Evolutionary conservation across 805 yeast genomes (phyloP), one percentile per base, ranked within the genome.

Genomic region (Saccharomyces paradoxus): DNA sequence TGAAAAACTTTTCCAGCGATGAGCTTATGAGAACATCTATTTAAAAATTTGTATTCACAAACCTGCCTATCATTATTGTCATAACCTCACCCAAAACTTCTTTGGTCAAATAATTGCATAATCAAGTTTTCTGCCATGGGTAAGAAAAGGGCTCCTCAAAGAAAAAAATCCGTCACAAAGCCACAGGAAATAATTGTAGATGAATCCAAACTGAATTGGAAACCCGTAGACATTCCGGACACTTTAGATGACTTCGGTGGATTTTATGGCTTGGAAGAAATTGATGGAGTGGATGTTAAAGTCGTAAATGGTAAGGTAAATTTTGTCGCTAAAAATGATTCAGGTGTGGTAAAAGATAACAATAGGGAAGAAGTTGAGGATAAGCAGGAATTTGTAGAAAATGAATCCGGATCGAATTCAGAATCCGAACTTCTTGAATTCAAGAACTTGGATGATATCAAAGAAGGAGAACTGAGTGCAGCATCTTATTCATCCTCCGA

Each of bases 241-340:
- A 84, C 89, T 27, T 71, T 88, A 50, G 96, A 84, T 56, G 96
- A 89, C 69, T 88, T 86, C 65, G 91, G 87, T 60, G 97, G 97
- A 0, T 86, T 91, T 63, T 89, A 84, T 67, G 99, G 97, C 0
- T 73, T 94, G 37, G 99, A 92, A 68, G 98, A 92, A 67, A 78
- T 94, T 51, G 97, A 89, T 55, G 97, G 97, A 48, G 97, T 92
- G 32, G 91, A 80, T 63, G 91, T 92, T 6, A 82, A 87, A 56
- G 77, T 83, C 53, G 80, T 82, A 1, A 75, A 87, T 57, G 96
- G 96, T 13, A 72, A 75, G 51, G 83, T 86, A 0, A 79, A 80
- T 53, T 62, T 85, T 63, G 65, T 77, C n/a, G 77, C 76, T 9
- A 74, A 66, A 32, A 77, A 74, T 44, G 63, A 70, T 17, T 58